phyloP scores from a whole-genome alignment of 192 early-diverging fungal species.

The Pilobolus umbonatus region DNA sequence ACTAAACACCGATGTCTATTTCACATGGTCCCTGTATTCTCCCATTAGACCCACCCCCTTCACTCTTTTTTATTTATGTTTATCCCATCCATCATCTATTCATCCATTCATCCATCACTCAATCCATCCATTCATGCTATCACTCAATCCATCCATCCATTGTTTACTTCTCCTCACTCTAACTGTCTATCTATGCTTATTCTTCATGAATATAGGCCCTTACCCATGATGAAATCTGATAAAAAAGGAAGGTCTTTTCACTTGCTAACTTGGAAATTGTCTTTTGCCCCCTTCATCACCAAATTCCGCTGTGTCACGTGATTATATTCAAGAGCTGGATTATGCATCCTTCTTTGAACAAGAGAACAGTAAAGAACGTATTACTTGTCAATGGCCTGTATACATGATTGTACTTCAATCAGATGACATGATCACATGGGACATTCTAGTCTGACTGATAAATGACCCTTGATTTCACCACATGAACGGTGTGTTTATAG shows the following conservation, averaged over 20 bases:
- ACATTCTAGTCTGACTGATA: no score
- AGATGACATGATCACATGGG: no score
- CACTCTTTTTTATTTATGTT: not conserved
- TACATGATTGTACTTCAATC: no score
- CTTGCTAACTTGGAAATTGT: slow-evolving; percentile 5
- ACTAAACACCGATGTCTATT: not conserved
- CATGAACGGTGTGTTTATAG: no score
- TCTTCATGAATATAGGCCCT: not conserved
- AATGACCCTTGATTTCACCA: no score
- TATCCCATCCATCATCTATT: not conserved
- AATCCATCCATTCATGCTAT: not conserved
- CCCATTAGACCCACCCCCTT: not conserved
- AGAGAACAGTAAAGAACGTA: no score
- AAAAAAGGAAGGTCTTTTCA: slow-evolving; percentile 23
- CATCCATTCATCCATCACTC: slow-evolving; percentile 10
- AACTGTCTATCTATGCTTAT: not conserved
- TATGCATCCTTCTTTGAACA: no score
- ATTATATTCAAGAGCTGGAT: no score
- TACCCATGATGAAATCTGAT: slow-evolving; percentile 27
- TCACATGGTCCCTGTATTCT: not conserved
- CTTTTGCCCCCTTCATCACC: slow-evolving; percentile 16
- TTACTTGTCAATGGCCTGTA: no score
- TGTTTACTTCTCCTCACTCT: not conserved
- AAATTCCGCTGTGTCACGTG: no score
- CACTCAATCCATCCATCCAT: slow-evolving; percentile 9